Base-by-base conservation (phyloP, 176 grass and related monocot genomes). In the Juncus inflexus region DNA sequence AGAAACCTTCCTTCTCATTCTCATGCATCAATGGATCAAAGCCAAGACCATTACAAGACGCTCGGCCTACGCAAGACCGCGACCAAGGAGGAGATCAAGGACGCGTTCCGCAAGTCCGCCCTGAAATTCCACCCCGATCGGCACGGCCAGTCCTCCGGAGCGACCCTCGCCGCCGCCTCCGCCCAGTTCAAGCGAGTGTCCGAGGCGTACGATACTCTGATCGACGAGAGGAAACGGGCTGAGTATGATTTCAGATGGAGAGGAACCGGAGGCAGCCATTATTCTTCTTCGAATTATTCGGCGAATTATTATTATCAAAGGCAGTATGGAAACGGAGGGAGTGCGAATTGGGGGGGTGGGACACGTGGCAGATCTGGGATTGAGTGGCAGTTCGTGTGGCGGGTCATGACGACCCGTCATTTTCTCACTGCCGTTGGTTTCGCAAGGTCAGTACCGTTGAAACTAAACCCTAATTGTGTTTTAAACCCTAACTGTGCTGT, bases 201-300 rank as follows among this genome's bases (percentile, higher is more conserved):
- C 2, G 67, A 71, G 53, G 67, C 67, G 35, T 71, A 71, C 14
- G 67, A 71, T 9, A 71, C 67, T 6, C 54, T 71, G 67, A 28
- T 58, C 39, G 53, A 71, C 12, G 54, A 42, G 53, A 58, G 38
- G 37, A 58, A 11, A 6, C 67, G 67, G 2, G 38, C 67, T 6
- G 67, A 58, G 36, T 71, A 71, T 10, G 67, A 71, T 71, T 55
- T 45, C 39, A 43, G 14, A 59, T 58, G 38, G 38, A 71, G 67
- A 71, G 57, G 40, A 6, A 5, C 43, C 7, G 3, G 67, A 28
- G 19, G 19, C 19, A 28, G 19, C 19, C 19, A 28, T 28, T 28
- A 28, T 35, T 43, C 65, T 67, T 35, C 35, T 4, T 58, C 67
- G 15, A 35, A 36, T 39, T 35, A 13, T 65, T 65, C 63, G 41